Conservation (phyloP, 140 eudicot species). For the Oenanthe javanica region DNA sequence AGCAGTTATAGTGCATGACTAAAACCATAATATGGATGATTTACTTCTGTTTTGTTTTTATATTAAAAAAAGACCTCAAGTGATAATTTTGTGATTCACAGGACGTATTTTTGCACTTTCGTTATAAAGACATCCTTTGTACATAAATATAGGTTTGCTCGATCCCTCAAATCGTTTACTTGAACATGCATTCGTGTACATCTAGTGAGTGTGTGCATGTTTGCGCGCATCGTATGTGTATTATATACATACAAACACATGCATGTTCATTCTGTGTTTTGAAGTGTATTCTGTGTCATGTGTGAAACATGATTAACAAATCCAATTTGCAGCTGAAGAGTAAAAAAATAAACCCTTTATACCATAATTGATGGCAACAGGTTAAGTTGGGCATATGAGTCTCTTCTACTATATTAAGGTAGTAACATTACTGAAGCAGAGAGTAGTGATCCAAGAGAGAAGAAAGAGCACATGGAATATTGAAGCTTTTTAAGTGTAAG, state of each 20-base stretch:
- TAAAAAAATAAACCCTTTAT: neutral
- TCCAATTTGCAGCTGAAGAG: neutral
- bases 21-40: neutral
- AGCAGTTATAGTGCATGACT: neutral
- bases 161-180: neutral
- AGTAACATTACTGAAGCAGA: neutral
- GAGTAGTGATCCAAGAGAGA: slow-evolving; percentile 14
- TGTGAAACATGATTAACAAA: neutral
- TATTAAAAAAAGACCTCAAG: neutral
- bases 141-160: neutral
- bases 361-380: slow-evolving; percentile 4
- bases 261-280: neutral
- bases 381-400: neutral
- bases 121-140: neutral
- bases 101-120: neutral
- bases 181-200: neutral
- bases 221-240: neutral
- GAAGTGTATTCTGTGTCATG: neutral
- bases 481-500: neutral
- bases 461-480: slow-evolving; percentile 10
- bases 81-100: neutral
- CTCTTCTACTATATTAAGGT: neutral
- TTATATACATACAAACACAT: neutral
- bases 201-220: neutral
- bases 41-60: too few relatives aligned